Evolutionary conservation across 2,329 filamentous ascomycete species (phyloP).

Genomic region (Ascochyta rabiei): DNA sequence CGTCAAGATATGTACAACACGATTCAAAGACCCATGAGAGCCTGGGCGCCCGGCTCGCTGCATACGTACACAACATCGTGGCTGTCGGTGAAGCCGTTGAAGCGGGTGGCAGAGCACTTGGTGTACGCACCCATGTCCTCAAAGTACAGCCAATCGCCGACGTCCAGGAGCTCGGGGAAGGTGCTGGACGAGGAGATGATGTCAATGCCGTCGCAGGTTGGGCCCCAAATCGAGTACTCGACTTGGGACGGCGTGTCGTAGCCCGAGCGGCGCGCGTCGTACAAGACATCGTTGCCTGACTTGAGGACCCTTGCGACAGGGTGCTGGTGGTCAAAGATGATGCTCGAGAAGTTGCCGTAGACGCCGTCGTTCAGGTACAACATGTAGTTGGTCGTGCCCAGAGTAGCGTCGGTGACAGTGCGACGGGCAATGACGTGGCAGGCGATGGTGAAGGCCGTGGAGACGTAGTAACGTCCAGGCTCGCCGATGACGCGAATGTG

Average conservation of each 20-base stretch:
- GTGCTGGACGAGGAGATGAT: slow-evolving; percentile 83
- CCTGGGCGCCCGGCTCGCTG: slow-evolving; percentile 85
- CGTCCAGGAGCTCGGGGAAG: slow-evolving; percentile 78
- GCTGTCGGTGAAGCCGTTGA: slow-evolving; percentile 94
- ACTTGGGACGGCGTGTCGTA: slow-evolving; percentile 60
- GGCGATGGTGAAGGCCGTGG: slow-evolving; percentile 89
- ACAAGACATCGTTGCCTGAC: slow-evolving; percentile 62
- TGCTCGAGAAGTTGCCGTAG: slow-evolving; percentile 98
- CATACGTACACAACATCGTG: slow-evolving; percentile 95
- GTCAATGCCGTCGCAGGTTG: slow-evolving; percentile 97
- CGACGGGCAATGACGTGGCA: slow-evolving; percentile 96
- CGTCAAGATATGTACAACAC: slow-evolving; percentile 1
- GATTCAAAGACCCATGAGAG: slow-evolving; percentile 61
- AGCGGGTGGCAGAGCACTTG: slow-evolving; percentile 94
- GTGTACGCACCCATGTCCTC: slow-evolving; percentile 99
- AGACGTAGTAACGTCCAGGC: slow-evolving; percentile 95
- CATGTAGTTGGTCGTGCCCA: slow-evolving; percentile 81
- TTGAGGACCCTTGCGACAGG: slow-evolving; percentile 83
- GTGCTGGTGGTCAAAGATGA: slow-evolving; percentile 98
- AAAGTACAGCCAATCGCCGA: slow-evolving; percentile 98
- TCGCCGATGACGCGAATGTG: slow-evolving; percentile 89
- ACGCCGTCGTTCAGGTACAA: slow-evolving; percentile 96
- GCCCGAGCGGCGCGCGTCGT: slow-evolving; percentile 50
- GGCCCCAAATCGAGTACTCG: slow-evolving; percentile 97
- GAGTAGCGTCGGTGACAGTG: slow-evolving; percentile 74